Conservation (phyloP, 2,329 filamentous ascomycete species). For the Aspergillus fumigatiaffinis region DNA sequence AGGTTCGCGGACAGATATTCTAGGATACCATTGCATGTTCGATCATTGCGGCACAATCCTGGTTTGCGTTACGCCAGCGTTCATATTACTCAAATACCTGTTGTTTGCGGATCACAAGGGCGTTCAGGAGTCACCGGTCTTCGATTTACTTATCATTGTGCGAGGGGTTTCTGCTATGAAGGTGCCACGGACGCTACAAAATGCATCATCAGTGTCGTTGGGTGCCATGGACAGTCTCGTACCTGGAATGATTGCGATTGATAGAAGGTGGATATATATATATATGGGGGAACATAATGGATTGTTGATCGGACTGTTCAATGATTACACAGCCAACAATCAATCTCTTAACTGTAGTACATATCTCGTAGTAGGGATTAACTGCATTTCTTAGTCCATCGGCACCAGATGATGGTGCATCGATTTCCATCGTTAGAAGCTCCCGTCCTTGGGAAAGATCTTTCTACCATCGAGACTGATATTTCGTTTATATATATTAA, state of each 20-base stretch:
- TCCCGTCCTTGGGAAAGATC: no score
- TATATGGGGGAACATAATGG: slow-evolving; percentile 15
- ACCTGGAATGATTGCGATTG: slow-evolving; percentile 16
- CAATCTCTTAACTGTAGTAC: background rate
- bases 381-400: background rate
- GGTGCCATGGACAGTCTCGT: slow-evolving; percentile 17
- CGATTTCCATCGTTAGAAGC: background rate
- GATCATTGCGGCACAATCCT: background rate
- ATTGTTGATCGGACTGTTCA: slow-evolving; percentile 10
- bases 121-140: slow-evolving; percentile 7
- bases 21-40: background rate
- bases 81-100: slow-evolving; percentile 1
- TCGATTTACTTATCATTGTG: background rate
- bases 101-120: slow-evolving; percentile 4
- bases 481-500: no score
- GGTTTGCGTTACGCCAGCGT: background rate
- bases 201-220: slow-evolving; percentile 7
- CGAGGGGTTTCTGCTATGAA: background rate
- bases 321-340: slow-evolving; percentile 8
- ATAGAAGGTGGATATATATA: slow-evolving; percentile 11
- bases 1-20: background rate
- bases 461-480: no score
- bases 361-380: background rate
- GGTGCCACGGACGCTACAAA: slow-evolving; percentile 3
- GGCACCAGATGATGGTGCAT: no score